Conservation (phyloP, 2,329 filamentous ascomycete species). For the Aspergillus sojae region DNA sequence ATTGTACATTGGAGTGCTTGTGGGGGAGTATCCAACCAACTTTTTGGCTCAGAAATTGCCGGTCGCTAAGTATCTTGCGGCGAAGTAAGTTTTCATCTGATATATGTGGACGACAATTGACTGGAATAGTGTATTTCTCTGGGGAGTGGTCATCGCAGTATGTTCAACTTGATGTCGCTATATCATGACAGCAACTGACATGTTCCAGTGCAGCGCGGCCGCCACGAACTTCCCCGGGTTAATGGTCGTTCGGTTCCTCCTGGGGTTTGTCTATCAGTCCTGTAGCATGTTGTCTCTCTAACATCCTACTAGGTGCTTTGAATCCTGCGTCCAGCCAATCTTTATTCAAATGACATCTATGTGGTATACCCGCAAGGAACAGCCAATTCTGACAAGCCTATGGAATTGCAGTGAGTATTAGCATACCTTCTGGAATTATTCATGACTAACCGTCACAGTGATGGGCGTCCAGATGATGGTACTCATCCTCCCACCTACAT, state of each 20-base stretch:
- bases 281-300: slow-evolving; percentile 50
- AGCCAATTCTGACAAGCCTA: slow-evolving; percentile 64
- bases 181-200: background rate
- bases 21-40: slow-evolving; percentile 55
- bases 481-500: background rate
- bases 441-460: slow-evolving; percentile 37
- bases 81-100: slow-evolving; percentile 29
- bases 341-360: slow-evolving; percentile 51
- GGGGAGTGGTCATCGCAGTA: slow-evolving; percentile 51
- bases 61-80: slow-evolving; percentile 51
- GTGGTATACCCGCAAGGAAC: slow-evolving; percentile 70
- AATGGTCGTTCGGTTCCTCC: slow-evolving; percentile 15
- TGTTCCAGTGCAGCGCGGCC: slow-evolving; percentile 27
- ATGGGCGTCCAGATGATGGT: slow-evolving; percentile 65
- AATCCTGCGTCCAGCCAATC: slow-evolving; percentile 39
- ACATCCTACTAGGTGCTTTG: slow-evolving; percentile 21
- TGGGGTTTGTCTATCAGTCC: slow-evolving; percentile 11
- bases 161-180: slow-evolving; percentile 33
- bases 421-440: background rate
- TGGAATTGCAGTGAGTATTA: slow-evolving; percentile 62
- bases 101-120: background rate
- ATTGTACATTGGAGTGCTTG: slow-evolving; percentile 54
- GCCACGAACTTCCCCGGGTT: slow-evolving; percentile 43
- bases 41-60: slow-evolving; percentile 53
- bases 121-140: slow-evolving; percentile 45